Evolutionary conservation across 345 rosid genomes (phyloP).

Genomic region (Mercurialis annua): DNA sequence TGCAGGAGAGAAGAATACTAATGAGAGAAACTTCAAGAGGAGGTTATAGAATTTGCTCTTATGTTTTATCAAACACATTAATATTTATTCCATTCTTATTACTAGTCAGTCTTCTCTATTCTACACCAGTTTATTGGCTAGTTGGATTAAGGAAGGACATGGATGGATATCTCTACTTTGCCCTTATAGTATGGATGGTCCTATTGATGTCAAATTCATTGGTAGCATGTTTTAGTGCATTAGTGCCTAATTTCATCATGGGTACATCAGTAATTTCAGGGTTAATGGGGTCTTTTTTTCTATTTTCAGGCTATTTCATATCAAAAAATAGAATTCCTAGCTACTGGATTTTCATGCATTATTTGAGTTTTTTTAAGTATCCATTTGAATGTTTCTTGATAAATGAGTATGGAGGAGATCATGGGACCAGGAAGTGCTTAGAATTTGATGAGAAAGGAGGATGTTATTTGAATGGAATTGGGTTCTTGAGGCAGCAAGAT

Average conservation of each 20-base stretch:
- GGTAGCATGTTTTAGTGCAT: conserved; percentile 86
- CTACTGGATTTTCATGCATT: conserved; percentile 90
- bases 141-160: conserved; percentile 59
- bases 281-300: conserved; percentile 88
- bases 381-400: conserved; percentile 78
- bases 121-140: conserved; percentile 84
- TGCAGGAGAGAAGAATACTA: conserved; percentile 75
- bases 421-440: conserved; percentile 42
- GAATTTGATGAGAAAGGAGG: conserved; percentile 28
- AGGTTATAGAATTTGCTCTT: conserved; percentile 70
- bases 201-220: conserved; percentile 79
- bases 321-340: conserved; percentile 58
- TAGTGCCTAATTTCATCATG: conserved; percentile 91
- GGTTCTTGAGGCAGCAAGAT: conserved; percentile 56
- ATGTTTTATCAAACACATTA: conserved; percentile 63
- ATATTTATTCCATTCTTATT: conserved; percentile 71
- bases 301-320: conserved; percentile 84
- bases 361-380: conserved; percentile 74
- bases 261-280: conserved; percentile 88
- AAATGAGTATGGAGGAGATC: conserved; percentile 67
- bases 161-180: conserved; percentile 67
- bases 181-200: conserved; percentile 72
- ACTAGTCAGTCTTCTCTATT: conserved; percentile 59
- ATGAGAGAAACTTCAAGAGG: conserved; percentile 79
- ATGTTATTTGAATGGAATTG: conserved; percentile 43